Base-by-base conservation (phyloP, 2,329 filamentous ascomycete species). In the Stemphylium lycopersici region DNA sequence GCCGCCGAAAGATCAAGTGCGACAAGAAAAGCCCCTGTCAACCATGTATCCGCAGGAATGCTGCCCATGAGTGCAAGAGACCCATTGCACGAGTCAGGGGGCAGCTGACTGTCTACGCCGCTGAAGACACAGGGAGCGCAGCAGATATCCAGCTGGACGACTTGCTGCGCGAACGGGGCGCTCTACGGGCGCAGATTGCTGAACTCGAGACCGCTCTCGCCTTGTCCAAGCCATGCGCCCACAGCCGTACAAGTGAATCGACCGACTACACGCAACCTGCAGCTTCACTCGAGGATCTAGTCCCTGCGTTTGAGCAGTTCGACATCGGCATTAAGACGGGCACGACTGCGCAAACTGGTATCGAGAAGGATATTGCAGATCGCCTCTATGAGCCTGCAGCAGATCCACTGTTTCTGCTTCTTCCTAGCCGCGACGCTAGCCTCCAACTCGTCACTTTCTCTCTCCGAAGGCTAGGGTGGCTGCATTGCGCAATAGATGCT, bases 281-380 rank as follows among this genome's bases (percentile, higher is more conserved):
- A 29, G 43, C 47, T 7, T 42, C 48, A 13, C 52, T 58, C n/a
- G 48, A 56, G n/a, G 48, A 58, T 33, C 24, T 58, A 6, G 48
- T 58, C 20, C 56, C 56, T 7, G 52, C 56, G 3, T 56, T 58
- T 32, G 56, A 58, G 37, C 56, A 58, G 24, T 58, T 58, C 32
- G 56, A 58, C n/a, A 37, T 58, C 20, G 39, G 56, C 6, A 50
- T 58, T 22, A 54, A 44, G 31, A 41, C 38, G 7, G 41, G 33
- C 13, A 36, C 31, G 11, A 26, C 39, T 29, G 22, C 46, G 4
- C 42, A 29, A 6, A 26, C 39, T 13, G 37, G 31, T 15, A 40
- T 36, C 13, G 56, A 55, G 31, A 56, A 48, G 33, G 56, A 52
- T 4, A 51, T 55, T n/a, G 31, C 41, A 4, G 44, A 58, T 32